Conservation (phyloP, 148 eudicot species). For the Camellia sinensis region DNA sequence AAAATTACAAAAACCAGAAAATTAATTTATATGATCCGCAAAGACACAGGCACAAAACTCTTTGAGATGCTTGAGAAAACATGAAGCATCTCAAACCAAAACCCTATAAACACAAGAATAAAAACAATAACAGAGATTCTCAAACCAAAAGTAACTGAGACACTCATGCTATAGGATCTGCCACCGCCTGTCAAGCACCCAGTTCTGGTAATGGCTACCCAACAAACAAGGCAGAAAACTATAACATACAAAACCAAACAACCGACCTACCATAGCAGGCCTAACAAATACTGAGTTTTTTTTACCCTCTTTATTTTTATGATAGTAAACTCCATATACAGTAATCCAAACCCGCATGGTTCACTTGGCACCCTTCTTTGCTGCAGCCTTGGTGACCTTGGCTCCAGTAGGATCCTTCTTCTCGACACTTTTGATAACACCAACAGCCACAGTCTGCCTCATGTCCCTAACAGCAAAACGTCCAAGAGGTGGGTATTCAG, state of each 20-base stretch:
- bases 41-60: constrained; percentile 2
- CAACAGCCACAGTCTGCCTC: constrained; percentile 33
- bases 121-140: no score
- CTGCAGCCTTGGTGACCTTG: constrained; percentile 47
- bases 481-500: constrained; percentile 26
- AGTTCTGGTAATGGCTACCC: constrained; percentile 26
- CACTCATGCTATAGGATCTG: constrained; percentile 6
- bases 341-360: constrained; percentile 7
- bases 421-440: constrained; percentile 42
- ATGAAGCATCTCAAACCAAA: constrained; percentile 11
- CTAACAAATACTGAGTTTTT: background rate
- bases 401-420: constrained; percentile 46
- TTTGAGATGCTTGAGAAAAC: background rate
- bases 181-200: constrained; percentile 45
- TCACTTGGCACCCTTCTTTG: constrained; percentile 45
- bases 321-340: background rate
- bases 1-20: background rate
- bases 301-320: background rate
- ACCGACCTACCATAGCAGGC: background rate
- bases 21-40: background rate
- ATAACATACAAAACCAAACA: background rate
- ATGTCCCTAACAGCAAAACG: constrained; percentile 32
- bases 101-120: no score
- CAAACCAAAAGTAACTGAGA: no score
- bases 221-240: constrained; percentile 18